phyloP scores from a whole-genome alignment of 371 early-diverging fungal species.

The Saksenaea oblongispora region DNA sequence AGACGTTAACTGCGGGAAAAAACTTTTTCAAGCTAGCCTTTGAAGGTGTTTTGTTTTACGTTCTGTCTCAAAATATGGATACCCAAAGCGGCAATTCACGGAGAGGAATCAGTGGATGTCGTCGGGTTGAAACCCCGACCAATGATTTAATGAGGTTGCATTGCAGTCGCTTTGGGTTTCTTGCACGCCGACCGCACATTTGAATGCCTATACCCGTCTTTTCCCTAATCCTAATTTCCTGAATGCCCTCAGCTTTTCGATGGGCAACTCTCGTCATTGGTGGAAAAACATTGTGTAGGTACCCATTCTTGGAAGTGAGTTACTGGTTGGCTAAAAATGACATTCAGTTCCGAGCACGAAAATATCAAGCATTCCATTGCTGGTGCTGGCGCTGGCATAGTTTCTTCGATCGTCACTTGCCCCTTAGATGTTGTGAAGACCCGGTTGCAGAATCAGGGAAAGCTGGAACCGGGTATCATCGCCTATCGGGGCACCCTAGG shows the following conservation, averaged over 20 bases:
- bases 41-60: too few relatives aligned
- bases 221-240: background rate
- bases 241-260: constrained; percentile 3
- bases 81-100: too few relatives aligned
- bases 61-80: too few relatives aligned
- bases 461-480: constrained; percentile 31
- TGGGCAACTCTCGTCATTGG: constrained; percentile 33
- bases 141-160: background rate
- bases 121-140: background rate
- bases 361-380: constrained; percentile 78
- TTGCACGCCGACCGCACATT: background rate
- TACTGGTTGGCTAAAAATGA: background rate
- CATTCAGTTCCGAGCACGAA: constrained; percentile 47
- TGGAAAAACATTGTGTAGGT: constrained; percentile 43
- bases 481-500: constrained; percentile 50
- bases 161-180: background rate
- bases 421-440: constrained; percentile 97
- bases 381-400: constrained; percentile 83
- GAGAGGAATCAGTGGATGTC: too few relatives aligned
- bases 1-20: too few relatives aligned
- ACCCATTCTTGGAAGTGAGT: background rate
- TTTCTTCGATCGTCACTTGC: constrained; percentile 82
- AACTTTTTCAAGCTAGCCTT: too few relatives aligned
- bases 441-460: constrained; percentile 90
- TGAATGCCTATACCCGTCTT: background rate